phyloP scores from a whole-genome alignment of 148 eudicot genomes.

The Chenopodium formosanum region DNA sequence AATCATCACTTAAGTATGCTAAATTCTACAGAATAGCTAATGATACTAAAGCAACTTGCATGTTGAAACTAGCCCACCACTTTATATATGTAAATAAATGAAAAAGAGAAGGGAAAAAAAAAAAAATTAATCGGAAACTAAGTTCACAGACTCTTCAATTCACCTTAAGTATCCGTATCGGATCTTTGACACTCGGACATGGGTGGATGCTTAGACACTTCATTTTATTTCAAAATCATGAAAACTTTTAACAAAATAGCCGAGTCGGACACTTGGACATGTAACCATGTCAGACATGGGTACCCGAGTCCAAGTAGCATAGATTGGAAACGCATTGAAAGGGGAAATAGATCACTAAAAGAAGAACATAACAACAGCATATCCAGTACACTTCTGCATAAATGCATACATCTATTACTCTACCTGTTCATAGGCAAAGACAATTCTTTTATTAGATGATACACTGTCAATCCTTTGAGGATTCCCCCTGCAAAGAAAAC shows the following conservation, averaged over 20 bases:
- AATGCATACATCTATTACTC: not conserved
- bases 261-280: no score
- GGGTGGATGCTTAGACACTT: no score
- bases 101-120: no score
- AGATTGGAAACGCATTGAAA: not conserved
- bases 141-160: no score
- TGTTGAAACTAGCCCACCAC: not conserved
- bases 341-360: not conserved
- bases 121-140: no score
- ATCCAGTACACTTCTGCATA: not conserved
- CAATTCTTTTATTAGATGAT: constrained; percentile 80
- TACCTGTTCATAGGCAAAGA: constrained; percentile 97
- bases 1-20: not conserved
- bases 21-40: not conserved
- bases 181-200: no score
- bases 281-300: no score
- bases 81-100: not conserved
- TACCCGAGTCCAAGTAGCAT: no score
- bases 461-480: constrained; percentile 90
- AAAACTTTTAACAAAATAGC: no score
- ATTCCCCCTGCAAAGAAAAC: constrained; percentile 59
- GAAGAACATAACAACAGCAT: not conserved
- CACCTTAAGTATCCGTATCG: no score
- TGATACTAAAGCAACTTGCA: not conserved
- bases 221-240: no score